Conservation (phyloP, 164 flowering plant species). For the Umbilicus rupestris region DNA sequence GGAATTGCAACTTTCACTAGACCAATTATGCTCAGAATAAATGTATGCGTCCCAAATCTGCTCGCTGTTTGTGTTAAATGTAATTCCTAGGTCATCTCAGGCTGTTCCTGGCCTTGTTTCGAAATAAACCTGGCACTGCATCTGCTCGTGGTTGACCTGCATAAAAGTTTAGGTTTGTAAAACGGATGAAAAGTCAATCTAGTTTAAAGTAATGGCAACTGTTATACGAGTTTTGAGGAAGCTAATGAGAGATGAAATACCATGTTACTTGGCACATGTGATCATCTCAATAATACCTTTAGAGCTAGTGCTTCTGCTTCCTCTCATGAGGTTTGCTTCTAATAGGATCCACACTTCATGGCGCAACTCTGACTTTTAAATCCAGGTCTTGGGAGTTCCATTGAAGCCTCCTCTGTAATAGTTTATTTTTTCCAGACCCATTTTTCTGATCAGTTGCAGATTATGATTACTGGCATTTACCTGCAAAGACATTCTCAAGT, state of each 20-base stretch:
- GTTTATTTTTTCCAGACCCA: not conserved
- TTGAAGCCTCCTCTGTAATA: not conserved
- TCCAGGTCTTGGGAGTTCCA: not conserved
- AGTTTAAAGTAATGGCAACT: not conserved
- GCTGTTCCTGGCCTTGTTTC: too few species aligned
- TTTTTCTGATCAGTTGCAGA: not conserved
- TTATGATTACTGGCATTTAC: not conserved
- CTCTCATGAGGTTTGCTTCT: not conserved
- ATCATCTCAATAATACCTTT: not conserved
- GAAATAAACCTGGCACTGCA: too few species aligned
- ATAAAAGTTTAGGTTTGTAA: too few species aligned
- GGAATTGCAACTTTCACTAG: not conserved
- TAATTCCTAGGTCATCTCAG: too few species aligned
- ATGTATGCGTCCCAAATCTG: too few species aligned
- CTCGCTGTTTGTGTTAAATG: too few species aligned
- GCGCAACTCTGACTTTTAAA: not conserved
- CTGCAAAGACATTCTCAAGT: not conserved
- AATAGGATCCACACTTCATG: not conserved
- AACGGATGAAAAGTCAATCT: not conserved
- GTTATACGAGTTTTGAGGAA: not conserved
- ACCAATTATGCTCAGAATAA: too few species aligned
- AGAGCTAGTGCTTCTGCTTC: not conserved
- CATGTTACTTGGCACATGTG: not conserved
- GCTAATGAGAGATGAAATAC: not conserved
- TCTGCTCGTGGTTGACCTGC: too few species aligned